Conservation (phyloP, 2,329 filamentous ascomycete genomes). For the Hypomyces rosellus region DNA sequence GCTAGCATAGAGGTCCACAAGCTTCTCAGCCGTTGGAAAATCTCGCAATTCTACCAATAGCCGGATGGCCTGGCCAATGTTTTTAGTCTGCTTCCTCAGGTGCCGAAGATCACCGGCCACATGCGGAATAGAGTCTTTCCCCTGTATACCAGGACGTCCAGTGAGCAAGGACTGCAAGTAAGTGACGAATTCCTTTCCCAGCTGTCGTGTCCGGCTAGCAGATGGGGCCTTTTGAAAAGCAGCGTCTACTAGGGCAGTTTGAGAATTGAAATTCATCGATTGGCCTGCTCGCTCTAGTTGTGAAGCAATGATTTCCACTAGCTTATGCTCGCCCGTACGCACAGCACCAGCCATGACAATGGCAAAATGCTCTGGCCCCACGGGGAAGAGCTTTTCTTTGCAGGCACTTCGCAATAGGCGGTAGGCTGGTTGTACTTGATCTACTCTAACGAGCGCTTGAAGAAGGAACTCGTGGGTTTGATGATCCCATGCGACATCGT, state of each 20-base stretch:
- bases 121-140: background rate
- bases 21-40: constrained; percentile 48
- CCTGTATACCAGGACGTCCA: background rate
- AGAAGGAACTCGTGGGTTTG: constrained; percentile 47
- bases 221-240: constrained; percentile 22
- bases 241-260: constrained; percentile 38
- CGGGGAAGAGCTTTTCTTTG: constrained; percentile 38
- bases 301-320: constrained; percentile 35
- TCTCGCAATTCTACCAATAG: constrained; percentile 32
- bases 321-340: constrained; percentile 35
- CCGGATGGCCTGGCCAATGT: constrained; percentile 27
- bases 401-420: constrained; percentile 40
- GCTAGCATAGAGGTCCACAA: constrained; percentile 49
- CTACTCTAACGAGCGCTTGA: constrained; percentile 41
- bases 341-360: constrained; percentile 49
- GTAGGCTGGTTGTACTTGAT: constrained; percentile 44
- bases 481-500: constrained; percentile 40
- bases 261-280: constrained; percentile 35
- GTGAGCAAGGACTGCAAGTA: constrained; percentile 21
- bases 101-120: constrained; percentile 16
- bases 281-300: constrained; percentile 39
- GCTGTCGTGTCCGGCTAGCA: constrained; percentile 17
- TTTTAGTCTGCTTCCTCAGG: constrained; percentile 22
- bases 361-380: constrained; percentile 43
- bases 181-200: constrained; percentile 24